A percentile compares a stretch with the other conserved stretches of the same genome.
Evolutionary conservation across 371 early-diverging fungal species (phyloP).

Genomic region (Ordospora colligata): DNA sequence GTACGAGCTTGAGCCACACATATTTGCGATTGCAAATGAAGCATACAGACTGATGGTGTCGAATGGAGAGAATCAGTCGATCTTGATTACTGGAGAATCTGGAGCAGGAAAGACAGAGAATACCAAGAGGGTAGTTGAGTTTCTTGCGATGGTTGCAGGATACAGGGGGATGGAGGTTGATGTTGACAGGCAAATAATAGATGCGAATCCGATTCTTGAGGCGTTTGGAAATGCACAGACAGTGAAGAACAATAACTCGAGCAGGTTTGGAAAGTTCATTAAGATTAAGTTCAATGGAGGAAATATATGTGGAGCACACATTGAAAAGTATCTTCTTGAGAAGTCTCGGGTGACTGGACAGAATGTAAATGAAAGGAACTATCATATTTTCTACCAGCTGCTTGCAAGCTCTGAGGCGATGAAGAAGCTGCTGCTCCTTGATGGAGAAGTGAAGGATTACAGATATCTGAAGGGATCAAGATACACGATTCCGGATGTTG

Average conservation of each 20-base stretch:
- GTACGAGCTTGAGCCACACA: slow-evolving; percentile 81
- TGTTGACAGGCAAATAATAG: slow-evolving; percentile 81
- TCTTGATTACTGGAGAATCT: slow-evolving; percentile 96
- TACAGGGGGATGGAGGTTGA: slow-evolving; percentile 42
- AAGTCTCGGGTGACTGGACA: slow-evolving; percentile 81
- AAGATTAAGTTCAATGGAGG: slow-evolving; percentile 84
- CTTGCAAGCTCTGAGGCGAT: slow-evolving; percentile 68
- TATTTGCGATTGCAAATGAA: slow-evolving; percentile 81
- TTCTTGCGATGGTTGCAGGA: slow-evolving; percentile 77
- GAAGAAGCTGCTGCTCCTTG: slow-evolving; percentile 1
- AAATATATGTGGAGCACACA: slow-evolving; percentile 80
- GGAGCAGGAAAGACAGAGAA: slow-evolving; percentile 99
- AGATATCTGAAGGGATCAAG: slow-evolving; percentile 69
- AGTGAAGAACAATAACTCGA: slow-evolving; percentile 94
- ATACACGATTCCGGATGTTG: slow-evolving; percentile 77
- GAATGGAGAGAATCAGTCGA: slow-evolving; percentile 84
- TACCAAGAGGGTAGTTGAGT: slow-evolving; percentile 96
- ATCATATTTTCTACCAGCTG: slow-evolving; percentile 94
- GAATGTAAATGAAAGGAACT: slow-evolving; percentile 79
- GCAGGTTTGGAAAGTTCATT: slow-evolving; percentile 97
- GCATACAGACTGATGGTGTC: slow-evolving; percentile 87
- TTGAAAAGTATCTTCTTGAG: slow-evolving; percentile 92
- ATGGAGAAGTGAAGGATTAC: slow-evolving; percentile 65
- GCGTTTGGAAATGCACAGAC: slow-evolving; percentile 99
- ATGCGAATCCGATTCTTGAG: slow-evolving; percentile 93